Percentiles rank a stretch among this genome's conserved stretches.
Conservation (phyloP, 23 red algal species). For the Gracilaria gracilis region DNA sequence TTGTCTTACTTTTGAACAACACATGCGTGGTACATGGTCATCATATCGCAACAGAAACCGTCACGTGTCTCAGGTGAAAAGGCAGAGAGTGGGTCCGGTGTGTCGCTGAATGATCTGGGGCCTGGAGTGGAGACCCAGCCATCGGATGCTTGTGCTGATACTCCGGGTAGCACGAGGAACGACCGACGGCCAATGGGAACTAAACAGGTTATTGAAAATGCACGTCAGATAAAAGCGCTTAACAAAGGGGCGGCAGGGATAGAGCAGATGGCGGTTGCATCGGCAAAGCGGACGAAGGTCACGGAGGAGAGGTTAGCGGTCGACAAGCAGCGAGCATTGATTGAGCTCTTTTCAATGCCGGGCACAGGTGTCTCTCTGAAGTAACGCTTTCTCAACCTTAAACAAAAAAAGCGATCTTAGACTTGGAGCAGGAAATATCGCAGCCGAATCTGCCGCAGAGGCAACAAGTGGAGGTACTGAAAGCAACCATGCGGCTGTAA, state of each 20-base stretch:
- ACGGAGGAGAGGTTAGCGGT: neutral
- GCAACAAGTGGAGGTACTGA: neutral
- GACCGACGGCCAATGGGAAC: conserved; percentile 27
- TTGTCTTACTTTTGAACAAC: conserved; percentile 27
- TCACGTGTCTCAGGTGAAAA: neutral
- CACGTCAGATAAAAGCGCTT: conserved; percentile 6
- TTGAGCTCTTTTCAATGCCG: conserved; percentile 44
- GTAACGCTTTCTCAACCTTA: conserved; percentile 1
- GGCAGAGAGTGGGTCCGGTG: neutral
- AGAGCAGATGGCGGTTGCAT: conserved; percentile 8
- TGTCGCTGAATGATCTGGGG: neutral
- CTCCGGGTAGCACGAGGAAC: neutral
- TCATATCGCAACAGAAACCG: neutral
- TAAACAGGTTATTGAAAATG: conserved; percentile 5
- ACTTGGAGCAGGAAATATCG: neutral
- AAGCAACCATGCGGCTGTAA: neutral
- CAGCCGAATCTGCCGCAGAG: no score
- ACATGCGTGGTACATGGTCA: conserved; percentile 10
- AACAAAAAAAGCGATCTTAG: conserved; percentile 12
- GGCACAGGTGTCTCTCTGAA: no score
- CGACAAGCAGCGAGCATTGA: conserved; percentile 12
- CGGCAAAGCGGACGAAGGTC: conserved; percentile 27
- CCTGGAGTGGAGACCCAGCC: neutral
- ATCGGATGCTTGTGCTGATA: neutral
- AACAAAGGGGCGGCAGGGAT: conserved; percentile 36